Evolutionary conservation across 1,284 basidiomycete genomes (phyloP), one percentile per base, ranked within the genome.

Genomic region (Pseudozyma tsukubaensis): DNA sequence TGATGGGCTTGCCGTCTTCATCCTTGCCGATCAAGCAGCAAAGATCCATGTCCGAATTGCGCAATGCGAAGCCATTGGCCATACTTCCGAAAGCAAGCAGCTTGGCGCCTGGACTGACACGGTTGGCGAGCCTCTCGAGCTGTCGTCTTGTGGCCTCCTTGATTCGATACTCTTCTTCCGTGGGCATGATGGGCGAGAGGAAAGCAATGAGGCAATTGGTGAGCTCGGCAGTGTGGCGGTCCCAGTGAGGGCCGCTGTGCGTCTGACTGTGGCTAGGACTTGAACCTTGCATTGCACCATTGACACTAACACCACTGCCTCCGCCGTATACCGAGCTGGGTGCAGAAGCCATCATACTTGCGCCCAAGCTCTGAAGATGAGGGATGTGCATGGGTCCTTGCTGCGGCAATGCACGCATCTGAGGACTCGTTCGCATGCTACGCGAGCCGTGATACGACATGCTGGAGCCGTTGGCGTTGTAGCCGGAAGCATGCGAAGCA

Each of bases 21-120:
- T 49, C 68, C 35, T 67, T 77, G 42, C 61, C 62, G 42, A 97
- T 92, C 81, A 99, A 88, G 85, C 95, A 97, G 84, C 96, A 97
- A 45, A 99, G 87, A 86, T 99, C 96, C 96, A 99, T 98, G 86
- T 98, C 96, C 69, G 94, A 97, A 86, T 97, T 96, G 76, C 93
- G 89, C 80, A 97, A 89, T 81, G 93, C 94, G 86, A 94, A 96
- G 81, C 91, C 94, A 85, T 94, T 97, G 51, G 91, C 95, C 76
- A 93, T 97, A 59, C 82, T 83, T 29, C 96, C 96, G 85, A 99
- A 99, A 52, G 94, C 94, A 77, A 97, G 87, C 78, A 99, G 87
- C 71, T 93, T 91, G 76, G 93, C 93, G 76, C 94, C 90, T 44
- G 94, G 94, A 85, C 95, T 93, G 85, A 99, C 93, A 59, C 92